phyloP scores from a whole-genome alignment of 768 basidiomycete genomes.

The Naematelia aurantialba region DNA sequence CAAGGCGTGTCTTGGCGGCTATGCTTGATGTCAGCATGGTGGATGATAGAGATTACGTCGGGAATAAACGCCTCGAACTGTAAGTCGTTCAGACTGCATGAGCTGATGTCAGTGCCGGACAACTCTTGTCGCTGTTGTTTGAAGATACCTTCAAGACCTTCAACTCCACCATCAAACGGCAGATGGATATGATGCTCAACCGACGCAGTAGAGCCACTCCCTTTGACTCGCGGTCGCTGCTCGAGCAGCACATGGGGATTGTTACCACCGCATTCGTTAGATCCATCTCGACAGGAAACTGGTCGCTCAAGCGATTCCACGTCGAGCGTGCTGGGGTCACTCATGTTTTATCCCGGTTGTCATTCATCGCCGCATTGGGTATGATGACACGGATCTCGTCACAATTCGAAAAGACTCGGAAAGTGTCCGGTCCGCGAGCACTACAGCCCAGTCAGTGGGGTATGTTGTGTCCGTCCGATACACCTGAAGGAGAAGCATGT shows the following conservation, averaged over 20 bases:
- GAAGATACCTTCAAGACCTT: constrained; percentile 99
- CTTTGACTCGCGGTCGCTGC: constrained; percentile 82
- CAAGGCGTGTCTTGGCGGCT: constrained; percentile 88
- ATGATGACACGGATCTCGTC: constrained; percentile 99
- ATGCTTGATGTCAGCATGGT: constrained; percentile 96
- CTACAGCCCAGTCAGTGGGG: constrained; percentile 99
- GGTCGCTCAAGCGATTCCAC: constrained; percentile 98
- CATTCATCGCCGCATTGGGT: constrained; percentile 93
- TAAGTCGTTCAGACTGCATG: constrained; percentile 53
- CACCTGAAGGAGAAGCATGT: constrained; percentile 98
- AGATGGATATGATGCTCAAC: constrained; percentile 95
- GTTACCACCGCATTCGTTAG: constrained; percentile 94
- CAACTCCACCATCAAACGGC: constrained; percentile 87
- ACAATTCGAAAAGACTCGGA: constrained; percentile 98
- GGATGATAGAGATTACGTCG: constrained; percentile 97
- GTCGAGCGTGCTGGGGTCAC: constrained; percentile 99
- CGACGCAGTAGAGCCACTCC: constrained; percentile 90
- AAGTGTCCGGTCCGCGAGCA: constrained; percentile 95
- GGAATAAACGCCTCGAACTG: constrained; percentile 98
- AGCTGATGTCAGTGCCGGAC: constrained; percentile 68
- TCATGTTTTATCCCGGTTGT: constrained; percentile 89
- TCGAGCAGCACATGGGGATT: constrained; percentile 94
- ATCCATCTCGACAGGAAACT: constrained; percentile 97
- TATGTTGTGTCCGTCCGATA: constrained; percentile 95
- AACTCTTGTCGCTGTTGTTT: constrained; percentile 88